A percentile compares a stretch with the other conserved stretches of the same genome.
Conservation (phyloP, 371 early-diverging fungal species). For the Mortierella sp. region DNA sequence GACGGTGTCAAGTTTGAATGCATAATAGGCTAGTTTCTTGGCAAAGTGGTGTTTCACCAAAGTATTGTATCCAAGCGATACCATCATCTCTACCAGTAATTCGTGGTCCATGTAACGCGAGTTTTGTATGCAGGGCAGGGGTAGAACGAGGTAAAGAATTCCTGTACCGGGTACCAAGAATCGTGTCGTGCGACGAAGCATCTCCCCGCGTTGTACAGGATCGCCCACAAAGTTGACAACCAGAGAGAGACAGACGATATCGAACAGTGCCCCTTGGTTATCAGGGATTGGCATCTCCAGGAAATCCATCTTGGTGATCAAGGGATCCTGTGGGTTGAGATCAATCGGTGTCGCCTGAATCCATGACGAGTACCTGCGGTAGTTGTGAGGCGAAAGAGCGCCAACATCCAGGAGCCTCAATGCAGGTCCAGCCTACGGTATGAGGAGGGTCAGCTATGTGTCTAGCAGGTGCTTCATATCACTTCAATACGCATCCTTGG, state of each 20-base stretch:
- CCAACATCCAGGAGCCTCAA: slow-evolving; percentile 88
- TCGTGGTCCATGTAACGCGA: slow-evolving; percentile 88
- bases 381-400: slow-evolving; percentile 82
- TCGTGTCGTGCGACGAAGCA: slow-evolving; percentile 61
- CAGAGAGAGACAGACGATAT: slow-evolving; percentile 85
- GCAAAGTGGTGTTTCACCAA: slow-evolving; percentile 74
- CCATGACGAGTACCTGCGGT: slow-evolving; percentile 73
- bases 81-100: slow-evolving; percentile 69
- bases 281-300: slow-evolving; percentile 69
- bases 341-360: slow-evolving; percentile 82
- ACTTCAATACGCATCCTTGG: neutral
- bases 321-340: slow-evolving; percentile 83
- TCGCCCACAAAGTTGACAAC: slow-evolving; percentile 94
- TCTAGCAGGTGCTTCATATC: neutral
- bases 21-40: slow-evolving; percentile 80
- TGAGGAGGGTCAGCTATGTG: too few relatives aligned
- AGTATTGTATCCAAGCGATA: slow-evolving; percentile 67
- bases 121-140: slow-evolving; percentile 85
- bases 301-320: slow-evolving; percentile 82
- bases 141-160: slow-evolving; percentile 82
- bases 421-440: slow-evolving; percentile 23
- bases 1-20: slow-evolving; percentile 57
- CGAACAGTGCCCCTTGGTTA: slow-evolving; percentile 58
- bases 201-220: slow-evolving; percentile 76
- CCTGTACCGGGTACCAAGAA: slow-evolving; percentile 61